phyloP scores from a whole-genome alignment of 1,139 yeast genomes.

The Pichia sp. region DNA sequence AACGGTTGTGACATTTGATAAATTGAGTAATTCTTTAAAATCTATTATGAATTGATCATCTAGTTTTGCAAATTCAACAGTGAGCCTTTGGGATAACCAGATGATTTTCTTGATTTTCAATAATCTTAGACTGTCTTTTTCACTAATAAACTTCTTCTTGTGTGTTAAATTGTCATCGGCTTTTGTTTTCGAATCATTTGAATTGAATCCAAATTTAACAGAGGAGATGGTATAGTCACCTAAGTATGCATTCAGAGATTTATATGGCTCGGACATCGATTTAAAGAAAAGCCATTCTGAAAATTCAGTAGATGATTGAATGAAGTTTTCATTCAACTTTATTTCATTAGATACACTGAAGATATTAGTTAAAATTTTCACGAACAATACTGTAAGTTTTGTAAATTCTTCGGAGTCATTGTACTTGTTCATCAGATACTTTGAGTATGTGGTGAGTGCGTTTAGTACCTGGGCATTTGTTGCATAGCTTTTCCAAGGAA shows the following conservation, averaged over 20 bases:
- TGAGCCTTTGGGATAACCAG: slow-evolving; percentile 32
- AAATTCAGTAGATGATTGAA: slow-evolving; percentile 7
- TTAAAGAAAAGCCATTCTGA: slow-evolving; percentile 3
- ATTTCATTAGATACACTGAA: background rate
- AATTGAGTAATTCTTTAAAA: slow-evolving; percentile 28
- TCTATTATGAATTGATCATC: slow-evolving; percentile 26
- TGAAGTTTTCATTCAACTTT: slow-evolving; percentile 8
- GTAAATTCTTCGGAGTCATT: slow-evolving; percentile 1
- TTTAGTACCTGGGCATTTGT: slow-evolving; percentile 15
- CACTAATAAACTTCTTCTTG: background rate
- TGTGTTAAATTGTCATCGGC: background rate
- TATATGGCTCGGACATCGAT: background rate
- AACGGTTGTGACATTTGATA: slow-evolving; percentile 29
- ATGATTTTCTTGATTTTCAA: slow-evolving; percentile 28
- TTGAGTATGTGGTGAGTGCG: slow-evolving; percentile 18
- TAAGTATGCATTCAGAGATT: slow-evolving; percentile 1
- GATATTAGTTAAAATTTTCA: slow-evolving; percentile 7
- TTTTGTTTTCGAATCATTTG: too few species aligned
- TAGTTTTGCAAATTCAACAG: slow-evolving; percentile 25
- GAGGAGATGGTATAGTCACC: slow-evolving; percentile 5
- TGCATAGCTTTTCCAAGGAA: slow-evolving; percentile 24
- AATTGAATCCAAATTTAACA: slow-evolving; percentile 8
- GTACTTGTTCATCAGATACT: slow-evolving; percentile 1
- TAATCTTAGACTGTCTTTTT: slow-evolving; percentile 15
- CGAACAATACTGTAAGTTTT: slow-evolving; percentile 1